Evolutionary conservation across 2,329 filamentous ascomycete genomes (phyloP).

Genomic region (Thielaviopsis populi): DNA sequence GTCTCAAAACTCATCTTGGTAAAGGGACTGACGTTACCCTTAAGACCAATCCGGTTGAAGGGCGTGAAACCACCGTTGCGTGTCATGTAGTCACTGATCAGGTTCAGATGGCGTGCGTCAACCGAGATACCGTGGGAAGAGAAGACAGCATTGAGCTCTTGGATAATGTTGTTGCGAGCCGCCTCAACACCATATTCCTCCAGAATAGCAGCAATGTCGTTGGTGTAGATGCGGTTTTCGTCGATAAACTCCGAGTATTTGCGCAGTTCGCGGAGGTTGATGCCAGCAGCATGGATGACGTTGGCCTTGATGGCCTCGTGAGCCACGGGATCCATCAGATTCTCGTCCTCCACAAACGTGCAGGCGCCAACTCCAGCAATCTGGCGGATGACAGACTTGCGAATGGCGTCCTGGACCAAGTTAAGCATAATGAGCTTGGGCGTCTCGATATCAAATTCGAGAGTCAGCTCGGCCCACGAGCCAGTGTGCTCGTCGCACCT

Average conservation of each 20-base stretch:
- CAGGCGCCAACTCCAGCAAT: slow-evolving; percentile 64
- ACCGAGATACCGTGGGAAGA: slow-evolving; percentile 80
- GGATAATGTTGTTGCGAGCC: slow-evolving; percentile 70
- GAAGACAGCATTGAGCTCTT: slow-evolving; percentile 77
- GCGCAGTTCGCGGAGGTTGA: slow-evolving; percentile 85
- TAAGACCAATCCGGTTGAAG: slow-evolving; percentile 82
- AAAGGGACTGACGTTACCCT: slow-evolving; percentile 73
- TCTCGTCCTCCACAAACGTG: slow-evolving; percentile 48
- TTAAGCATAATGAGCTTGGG: slow-evolving; percentile 90
- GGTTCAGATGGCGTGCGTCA: slow-evolving; percentile 79
- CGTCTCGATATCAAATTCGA: slow-evolving; percentile 65
- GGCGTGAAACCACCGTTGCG: slow-evolving; percentile 74
- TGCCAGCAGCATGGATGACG: slow-evolving; percentile 63
- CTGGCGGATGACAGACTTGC: slow-evolving; percentile 70
- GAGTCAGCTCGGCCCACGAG: slow-evolving; percentile 61
- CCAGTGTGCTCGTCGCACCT: slow-evolving; percentile 62
- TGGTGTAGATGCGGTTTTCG: slow-evolving; percentile 73
- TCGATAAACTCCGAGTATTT: slow-evolving; percentile 74
- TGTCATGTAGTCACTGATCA: slow-evolving; percentile 98
- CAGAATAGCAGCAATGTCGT: slow-evolving; percentile 80
- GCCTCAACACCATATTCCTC: slow-evolving; percentile 85
- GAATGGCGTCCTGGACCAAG: slow-evolving; percentile 68
- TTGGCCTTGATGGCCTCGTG: slow-evolving; percentile 35
- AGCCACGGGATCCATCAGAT: slow-evolving; percentile 32
- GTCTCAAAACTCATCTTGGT: slow-evolving; percentile 99